Evolutionary conservation across 441 rosid genomes (phyloP).

Genomic region (Euphorbia neoarborescens): DNA sequence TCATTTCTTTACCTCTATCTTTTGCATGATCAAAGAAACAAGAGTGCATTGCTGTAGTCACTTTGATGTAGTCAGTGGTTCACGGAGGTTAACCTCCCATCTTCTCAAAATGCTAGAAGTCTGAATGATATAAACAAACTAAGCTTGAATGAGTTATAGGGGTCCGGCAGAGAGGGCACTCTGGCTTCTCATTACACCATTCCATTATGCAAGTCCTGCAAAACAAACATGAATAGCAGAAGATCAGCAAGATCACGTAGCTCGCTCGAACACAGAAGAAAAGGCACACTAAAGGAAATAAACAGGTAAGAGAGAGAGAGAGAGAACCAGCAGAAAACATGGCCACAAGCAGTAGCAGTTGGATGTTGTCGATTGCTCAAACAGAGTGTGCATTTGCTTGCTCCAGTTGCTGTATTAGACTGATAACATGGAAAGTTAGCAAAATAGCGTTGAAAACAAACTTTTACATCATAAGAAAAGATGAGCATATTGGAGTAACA

Average conservation of each 20-base stretch:
- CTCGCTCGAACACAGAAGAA: background rate
- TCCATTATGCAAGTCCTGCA: slow-evolving; percentile 86
- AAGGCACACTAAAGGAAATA: background rate
- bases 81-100: background rate
- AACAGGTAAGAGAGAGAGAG: background rate
- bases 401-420: slow-evolving; percentile 28
- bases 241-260: background rate
- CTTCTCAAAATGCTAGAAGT: slow-evolving; percentile 38
- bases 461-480: background rate
- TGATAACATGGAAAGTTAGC: slow-evolving; percentile 16
- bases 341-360: slow-evolving; percentile 88
- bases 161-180: slow-evolving; percentile 89
- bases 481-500: background rate
- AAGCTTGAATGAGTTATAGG: slow-evolving; percentile 73
- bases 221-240: background rate
- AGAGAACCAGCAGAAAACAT: slow-evolving; percentile 83
- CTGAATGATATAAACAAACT: slow-evolving; percentile 79
- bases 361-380: slow-evolving; percentile 74
- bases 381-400: slow-evolving; percentile 81
- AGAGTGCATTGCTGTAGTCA: background rate
- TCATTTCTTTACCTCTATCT: background rate
- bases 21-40: slow-evolving; percentile 11
- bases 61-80: background rate
- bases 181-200: slow-evolving; percentile 96
- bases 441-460: background rate